A percentile compares a stretch with the other conserved stretches of the same genome.
phyloP scores from a whole-genome alignment of 2,329 filamentous ascomycete genomes.

The Talaromyces sp. region DNA sequence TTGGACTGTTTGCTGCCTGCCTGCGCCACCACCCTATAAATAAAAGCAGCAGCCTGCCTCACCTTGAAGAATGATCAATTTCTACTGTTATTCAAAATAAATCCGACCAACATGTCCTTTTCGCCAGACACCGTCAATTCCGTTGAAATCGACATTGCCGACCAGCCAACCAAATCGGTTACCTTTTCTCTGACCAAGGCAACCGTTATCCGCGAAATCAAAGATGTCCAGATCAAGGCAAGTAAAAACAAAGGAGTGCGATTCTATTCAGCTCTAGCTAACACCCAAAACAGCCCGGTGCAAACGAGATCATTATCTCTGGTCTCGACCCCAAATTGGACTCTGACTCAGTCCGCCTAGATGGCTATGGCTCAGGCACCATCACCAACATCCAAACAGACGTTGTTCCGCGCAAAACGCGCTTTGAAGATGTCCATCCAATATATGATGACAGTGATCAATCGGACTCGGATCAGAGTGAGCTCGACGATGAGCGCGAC shows the following conservation, averaged over 20 bases:
- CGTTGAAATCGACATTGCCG: slow-evolving; percentile 44
- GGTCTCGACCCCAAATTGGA: slow-evolving; percentile 51
- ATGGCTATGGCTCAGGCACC: slow-evolving; percentile 53
- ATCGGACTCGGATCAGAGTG: slow-evolving; percentile 15
- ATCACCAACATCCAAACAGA: slow-evolving; percentile 61
- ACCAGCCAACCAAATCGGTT: slow-evolving; percentile 56
- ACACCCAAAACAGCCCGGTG: slow-evolving; percentile 38
- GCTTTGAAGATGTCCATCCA: slow-evolving; percentile 52
- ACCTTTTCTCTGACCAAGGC: slow-evolving; percentile 59
- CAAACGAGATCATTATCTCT: slow-evolving; percentile 53
- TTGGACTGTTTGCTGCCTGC: not conserved
- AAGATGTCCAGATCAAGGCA: slow-evolving; percentile 44
- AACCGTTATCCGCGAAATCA: slow-evolving; percentile 57
- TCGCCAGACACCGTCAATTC: slow-evolving; percentile 12
- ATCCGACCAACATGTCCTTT: not conserved
- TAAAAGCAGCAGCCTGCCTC: not conserved
- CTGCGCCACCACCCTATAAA: not conserved
- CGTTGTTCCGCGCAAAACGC: slow-evolving; percentile 50
- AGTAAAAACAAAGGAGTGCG: slow-evolving; percentile 1
- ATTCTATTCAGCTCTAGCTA: not conserved
- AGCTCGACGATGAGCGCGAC: slow-evolving; percentile 5
- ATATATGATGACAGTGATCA: slow-evolving; percentile 33
- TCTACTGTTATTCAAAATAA: not conserved
- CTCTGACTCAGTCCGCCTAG: slow-evolving; percentile 55
- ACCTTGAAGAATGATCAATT: not conserved